Conservation (phyloP, 306 rosid genomes). For the Dicorynia guianensis region DNA sequence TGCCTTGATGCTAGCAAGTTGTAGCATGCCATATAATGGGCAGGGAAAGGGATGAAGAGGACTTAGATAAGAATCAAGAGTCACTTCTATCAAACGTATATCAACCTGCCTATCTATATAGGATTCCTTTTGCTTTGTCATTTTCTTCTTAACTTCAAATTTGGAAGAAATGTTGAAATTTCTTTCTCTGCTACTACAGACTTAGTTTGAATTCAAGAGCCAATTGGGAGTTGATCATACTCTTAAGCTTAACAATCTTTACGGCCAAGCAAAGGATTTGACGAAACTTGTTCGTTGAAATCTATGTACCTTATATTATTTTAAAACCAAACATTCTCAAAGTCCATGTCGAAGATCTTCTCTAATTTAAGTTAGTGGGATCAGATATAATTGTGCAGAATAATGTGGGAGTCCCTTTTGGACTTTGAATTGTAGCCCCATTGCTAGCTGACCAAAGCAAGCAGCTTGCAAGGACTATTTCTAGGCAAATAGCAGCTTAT, state of each 20-base stretch:
- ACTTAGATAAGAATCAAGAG: constrained; percentile 39
- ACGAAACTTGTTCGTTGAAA: constrained; percentile 34
- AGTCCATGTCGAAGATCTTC: not conserved
- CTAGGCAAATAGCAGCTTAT: not conserved
- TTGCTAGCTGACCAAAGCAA: not conserved
- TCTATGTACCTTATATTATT: constrained; percentile 28
- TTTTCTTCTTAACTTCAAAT: constrained; percentile 9
- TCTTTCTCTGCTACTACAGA: not conserved
- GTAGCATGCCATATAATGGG: constrained; percentile 34
- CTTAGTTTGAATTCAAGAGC: constrained; percentile 9
- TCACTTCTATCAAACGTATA: constrained; percentile 21
- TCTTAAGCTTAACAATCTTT: constrained; percentile 26
- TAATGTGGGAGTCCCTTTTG: not conserved
- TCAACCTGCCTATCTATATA: not conserved
- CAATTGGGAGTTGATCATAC: constrained; percentile 23
- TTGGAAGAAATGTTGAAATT: constrained; percentile 33
- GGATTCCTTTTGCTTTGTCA: not conserved
- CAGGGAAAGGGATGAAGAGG: not conserved
- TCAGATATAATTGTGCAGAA: not conserved
- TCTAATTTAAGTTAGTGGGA: constrained; percentile 1
- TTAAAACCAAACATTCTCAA: not conserved
- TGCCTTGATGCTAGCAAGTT: constrained; percentile 35
- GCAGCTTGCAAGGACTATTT: constrained; percentile 16
- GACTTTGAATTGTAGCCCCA: constrained; percentile 21
- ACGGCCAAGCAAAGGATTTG: constrained; percentile 37